phyloP scores from a whole-genome alignment of 2,329 filamentous ascomycete genomes.

The Fusarium proliferatum region DNA sequence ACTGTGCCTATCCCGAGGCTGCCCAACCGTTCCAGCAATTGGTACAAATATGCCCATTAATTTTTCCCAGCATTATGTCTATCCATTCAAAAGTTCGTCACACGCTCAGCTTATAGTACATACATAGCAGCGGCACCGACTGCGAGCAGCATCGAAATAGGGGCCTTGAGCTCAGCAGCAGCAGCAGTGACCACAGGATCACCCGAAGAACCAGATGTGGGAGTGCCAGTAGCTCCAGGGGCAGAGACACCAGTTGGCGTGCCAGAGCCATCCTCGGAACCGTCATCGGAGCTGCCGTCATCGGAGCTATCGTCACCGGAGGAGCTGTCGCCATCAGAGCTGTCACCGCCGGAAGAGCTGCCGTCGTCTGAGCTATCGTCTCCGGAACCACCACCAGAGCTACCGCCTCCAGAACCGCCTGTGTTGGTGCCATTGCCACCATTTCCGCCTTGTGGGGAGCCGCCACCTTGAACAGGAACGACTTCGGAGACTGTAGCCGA shows the following conservation, averaged over 20 bases:
- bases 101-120: conserved; percentile 42
- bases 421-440: conserved; percentile 14
- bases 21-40: conserved; percentile 36
- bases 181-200: conserved; percentile 32
- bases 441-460: conserved; percentile 36
- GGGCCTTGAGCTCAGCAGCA: conserved; percentile 51
- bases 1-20: conserved; percentile 32
- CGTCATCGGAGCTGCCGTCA: background rate
- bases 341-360: conserved; percentile 1
- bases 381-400: background rate
- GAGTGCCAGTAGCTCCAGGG: conserved; percentile 34
- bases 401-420: background rate
- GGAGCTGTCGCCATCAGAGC: background rate
- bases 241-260: conserved; percentile 25
- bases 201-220: conserved; percentile 33
- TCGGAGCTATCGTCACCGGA: background rate
- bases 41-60: conserved; percentile 39
- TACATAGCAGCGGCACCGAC: conserved; percentile 59
- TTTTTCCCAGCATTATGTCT: conserved; percentile 24
- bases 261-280: conserved; percentile 8
- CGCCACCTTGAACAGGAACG: conserved; percentile 39
- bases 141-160: conserved; percentile 57
- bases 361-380: background rate
- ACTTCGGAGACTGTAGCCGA: conserved; percentile 44
- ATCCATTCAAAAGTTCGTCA: conserved; percentile 13